These are phyloP conservation scores for Gloeopeniophorella convolvens DNA, from an alignment of 768 basidiomycete species.

Conservation along the genomic window DNA sequence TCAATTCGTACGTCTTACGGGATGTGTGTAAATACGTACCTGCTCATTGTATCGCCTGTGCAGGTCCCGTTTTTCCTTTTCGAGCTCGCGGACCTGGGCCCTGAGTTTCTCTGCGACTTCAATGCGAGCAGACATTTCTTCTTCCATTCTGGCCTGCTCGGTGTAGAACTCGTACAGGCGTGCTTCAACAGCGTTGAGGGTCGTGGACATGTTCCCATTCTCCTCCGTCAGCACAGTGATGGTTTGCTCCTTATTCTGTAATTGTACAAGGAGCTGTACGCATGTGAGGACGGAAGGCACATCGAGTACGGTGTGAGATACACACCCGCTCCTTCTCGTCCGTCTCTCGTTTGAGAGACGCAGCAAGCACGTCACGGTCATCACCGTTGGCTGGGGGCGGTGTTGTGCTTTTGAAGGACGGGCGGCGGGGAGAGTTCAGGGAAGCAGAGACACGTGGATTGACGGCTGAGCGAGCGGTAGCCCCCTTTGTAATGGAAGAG, in stretches of 20 bases:
- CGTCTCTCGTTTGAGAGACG: constrained; percentile 67
- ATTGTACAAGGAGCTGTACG: constrained; percentile 62
- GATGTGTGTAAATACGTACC: constrained; percentile 38
- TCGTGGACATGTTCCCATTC: constrained; percentile 56
- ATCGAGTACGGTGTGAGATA: constrained; percentile 14
- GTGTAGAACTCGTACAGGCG: constrained; percentile 73
- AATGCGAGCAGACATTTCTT: constrained; percentile 73
- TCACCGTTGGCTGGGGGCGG: constrained; percentile 40
- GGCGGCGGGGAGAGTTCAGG: constrained; percentile 43
- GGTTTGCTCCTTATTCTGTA: constrained; percentile 75
- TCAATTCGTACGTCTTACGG: constrained; percentile 15
- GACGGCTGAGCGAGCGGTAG: constrained; percentile 60
- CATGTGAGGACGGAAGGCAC: constrained; percentile 4
- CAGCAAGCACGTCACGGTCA: constrained; percentile 48
- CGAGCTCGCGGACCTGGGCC: constrained; percentile 73
- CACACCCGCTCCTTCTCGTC: constrained; percentile 77
- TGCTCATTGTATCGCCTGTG: constrained; percentile 86
- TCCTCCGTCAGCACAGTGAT: constrained; percentile 55
- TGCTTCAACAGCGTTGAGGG: constrained; percentile 62
- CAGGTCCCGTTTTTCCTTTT: constrained; percentile 81
- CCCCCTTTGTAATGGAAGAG: constrained; percentile 44
- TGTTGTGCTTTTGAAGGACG: constrained; percentile 38
- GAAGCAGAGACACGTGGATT: constrained; percentile 51
- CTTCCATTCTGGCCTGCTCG: constrained; percentile 76
- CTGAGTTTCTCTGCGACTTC: constrained; percentile 81